These are phyloP conservation scores for Puccinia coronata DNA, from an alignment of 1,284 basidiomycete species.

Conservation along the genomic window DNA sequence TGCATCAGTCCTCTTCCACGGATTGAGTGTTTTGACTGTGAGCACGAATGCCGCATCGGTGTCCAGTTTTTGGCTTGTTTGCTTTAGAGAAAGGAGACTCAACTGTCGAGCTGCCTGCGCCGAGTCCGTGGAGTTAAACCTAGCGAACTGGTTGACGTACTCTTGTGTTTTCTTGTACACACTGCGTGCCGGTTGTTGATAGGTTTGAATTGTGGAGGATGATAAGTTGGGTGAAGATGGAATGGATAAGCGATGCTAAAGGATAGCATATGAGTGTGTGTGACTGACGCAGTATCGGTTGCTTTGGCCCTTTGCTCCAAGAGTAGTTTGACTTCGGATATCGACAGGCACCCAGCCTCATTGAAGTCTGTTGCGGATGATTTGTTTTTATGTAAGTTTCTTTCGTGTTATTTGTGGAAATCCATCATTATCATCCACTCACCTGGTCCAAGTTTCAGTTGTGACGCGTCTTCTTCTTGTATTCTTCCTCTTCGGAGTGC, in stretches of 20 bases:
- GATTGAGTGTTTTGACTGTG: background rate
- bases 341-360: constrained; percentile 82
- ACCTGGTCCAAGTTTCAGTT: constrained; percentile 44
- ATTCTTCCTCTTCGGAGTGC: constrained; percentile 38
- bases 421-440: background rate
- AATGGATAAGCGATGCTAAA: constrained; percentile 19
- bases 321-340: constrained; percentile 85
- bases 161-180: constrained; percentile 83
- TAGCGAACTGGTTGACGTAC: constrained; percentile 85
- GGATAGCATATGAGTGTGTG: background rate
- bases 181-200: constrained; percentile 60
- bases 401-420: background rate
- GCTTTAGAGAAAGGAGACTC: constrained; percentile 56
- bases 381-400: too few species aligned
- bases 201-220: constrained; percentile 36
- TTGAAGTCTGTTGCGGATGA: constrained; percentile 70
- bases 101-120: constrained; percentile 85
- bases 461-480: constrained; percentile 48
- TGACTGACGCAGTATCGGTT: constrained; percentile 70
- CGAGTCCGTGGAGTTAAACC: constrained; percentile 82
- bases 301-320: constrained; percentile 72
- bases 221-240: constrained; percentile 17
- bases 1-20: constrained; percentile 21
- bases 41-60: too few species aligned
- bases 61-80: background rate